Evolutionary conservation across 306 rosid species (phyloP).

Genomic region (Inga oerstediana): DNA sequence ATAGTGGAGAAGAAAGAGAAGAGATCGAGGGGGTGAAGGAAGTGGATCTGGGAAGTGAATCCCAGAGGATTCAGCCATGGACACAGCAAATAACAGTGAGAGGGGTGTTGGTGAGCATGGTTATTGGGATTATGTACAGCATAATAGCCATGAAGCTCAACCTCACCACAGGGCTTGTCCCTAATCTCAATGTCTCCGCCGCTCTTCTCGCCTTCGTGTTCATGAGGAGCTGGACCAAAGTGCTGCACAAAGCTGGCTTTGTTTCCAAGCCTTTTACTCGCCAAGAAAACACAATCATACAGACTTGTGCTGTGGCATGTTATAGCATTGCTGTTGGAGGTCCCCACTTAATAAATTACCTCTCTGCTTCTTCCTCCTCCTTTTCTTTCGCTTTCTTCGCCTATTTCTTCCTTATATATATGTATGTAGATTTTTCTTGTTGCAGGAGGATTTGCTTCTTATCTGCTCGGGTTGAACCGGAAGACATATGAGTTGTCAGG

Average conservation of each 20-base stretch:
- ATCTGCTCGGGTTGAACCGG: conserved; percentile 77
- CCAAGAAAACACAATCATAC: conserved; percentile 94
- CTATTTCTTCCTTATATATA: not conserved
- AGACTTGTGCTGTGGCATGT: conserved; percentile 89
- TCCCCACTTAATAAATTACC: not conserved
- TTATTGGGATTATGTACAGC: conserved; percentile 71
- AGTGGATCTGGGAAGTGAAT: conserved; percentile 6
- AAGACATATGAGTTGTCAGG: conserved; percentile 86
- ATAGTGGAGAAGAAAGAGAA: conserved; percentile 17
- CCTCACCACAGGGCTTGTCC: conserved; percentile 89
- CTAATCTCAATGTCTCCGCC: conserved; percentile 84
- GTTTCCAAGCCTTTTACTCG: conserved; percentile 78
- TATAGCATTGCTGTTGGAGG: conserved; percentile 89
- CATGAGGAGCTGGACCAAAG: conserved; percentile 71
- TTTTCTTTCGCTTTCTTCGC: not conserved
- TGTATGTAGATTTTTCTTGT: not conserved
- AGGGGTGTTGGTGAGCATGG: conserved; percentile 70
- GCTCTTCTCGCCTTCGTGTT: conserved; percentile 82
- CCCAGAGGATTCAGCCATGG: conserved; percentile 52
- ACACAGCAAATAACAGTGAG: conserved; percentile 73
- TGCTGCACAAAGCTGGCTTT: conserved; percentile 60
- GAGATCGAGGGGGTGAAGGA: conserved; percentile 30
- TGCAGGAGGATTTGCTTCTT: conserved; percentile 91
- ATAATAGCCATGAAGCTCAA: conserved; percentile 86
- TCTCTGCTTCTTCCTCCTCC: not conserved